Conservation (phyloP, 139 green algal species). For the Desmodesmus armatus region DNA sequence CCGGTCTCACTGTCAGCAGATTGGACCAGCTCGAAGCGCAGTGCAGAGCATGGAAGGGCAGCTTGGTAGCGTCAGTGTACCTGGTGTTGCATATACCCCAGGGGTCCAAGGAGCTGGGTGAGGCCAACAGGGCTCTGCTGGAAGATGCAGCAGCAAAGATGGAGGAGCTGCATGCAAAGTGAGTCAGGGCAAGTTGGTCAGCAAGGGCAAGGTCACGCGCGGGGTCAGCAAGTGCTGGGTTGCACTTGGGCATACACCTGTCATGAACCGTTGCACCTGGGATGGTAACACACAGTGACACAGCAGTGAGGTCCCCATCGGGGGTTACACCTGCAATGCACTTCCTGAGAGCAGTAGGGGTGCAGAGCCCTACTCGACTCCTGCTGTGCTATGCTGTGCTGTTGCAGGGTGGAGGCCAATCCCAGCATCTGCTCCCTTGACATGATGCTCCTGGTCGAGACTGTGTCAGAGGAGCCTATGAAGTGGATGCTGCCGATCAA, state of each 20-base stretch:
- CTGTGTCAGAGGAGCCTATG: conserved; percentile 13
- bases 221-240: too few species aligned
- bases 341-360: not conserved
- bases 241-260: too few species aligned
- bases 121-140: not conserved
- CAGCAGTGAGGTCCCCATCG: not conserved
- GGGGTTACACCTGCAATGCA: not conserved
- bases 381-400: not conserved
- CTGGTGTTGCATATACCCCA: not conserved
- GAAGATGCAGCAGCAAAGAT: not conserved
- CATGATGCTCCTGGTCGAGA: conserved; percentile 34
- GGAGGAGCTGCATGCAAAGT: conserved; percentile 14
- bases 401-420: not conserved
- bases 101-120: not conserved
- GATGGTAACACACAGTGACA: too few species aligned
- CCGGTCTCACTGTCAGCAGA: conserved; percentile 12
- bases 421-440: conserved; percentile 14
- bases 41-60: conserved; percentile 26
- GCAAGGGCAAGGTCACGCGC: not conserved
- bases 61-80: conserved; percentile 27
- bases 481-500: conserved; percentile 35
- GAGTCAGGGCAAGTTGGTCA: not conserved
- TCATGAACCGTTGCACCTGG: too few species aligned
- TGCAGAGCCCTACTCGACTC: not conserved
- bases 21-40: conserved; percentile 37